Base-by-base conservation (phyloP, 2,329 filamentous ascomycete genomes). In the Pseudonectria buxi region DNA sequence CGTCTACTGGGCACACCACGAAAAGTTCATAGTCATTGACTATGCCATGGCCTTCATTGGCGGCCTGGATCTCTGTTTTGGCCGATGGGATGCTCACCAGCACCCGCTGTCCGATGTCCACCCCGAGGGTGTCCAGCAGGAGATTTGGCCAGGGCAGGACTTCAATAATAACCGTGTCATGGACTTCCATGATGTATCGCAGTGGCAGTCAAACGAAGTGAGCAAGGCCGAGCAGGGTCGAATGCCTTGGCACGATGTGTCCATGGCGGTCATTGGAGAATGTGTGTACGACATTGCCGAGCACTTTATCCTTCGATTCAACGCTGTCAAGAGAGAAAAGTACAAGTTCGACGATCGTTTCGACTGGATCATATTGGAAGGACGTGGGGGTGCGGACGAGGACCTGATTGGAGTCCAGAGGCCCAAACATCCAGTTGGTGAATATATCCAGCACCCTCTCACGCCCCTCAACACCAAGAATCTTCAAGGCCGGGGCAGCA, bases 171-270 rank as follows among this genome's bases (percentile, higher is more conserved):
- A 95, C 58, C 79, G 90, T 26, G 81, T 96, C 49, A 85, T 94
- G 82, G 92, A 98, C 54, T 98, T 96, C 58, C 74, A 95, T 50
- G 83, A 82, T 24, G 92, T 96, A 2, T 61, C 85, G 22, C 83
- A 95, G 55, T 96, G 90, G 90, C 87, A 92, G 60, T 77, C 83
- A 32, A 96, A 98, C 47, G 87, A 95, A 57, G 68, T 96, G 12
- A 87, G 81, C 59, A 96, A 96, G 63, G 80, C 83, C 3, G 86
- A 95, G 32, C 94, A 82, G 51, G 89, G 89, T 7, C 82, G 92
- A 22, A 96, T 98, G 92, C 90, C 90, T 0, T 98, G 92, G 92
- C 89, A 96, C 56, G 92, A 98, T 57, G 88, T 95, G 3, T 74
- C 86, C 9, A 94, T 96, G 84, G 88, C 83, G 10, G 50, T 95